phyloP scores from a whole-genome alignment of 2,329 filamentous ascomycete genomes.

The Leptographium lundbergii region DNA sequence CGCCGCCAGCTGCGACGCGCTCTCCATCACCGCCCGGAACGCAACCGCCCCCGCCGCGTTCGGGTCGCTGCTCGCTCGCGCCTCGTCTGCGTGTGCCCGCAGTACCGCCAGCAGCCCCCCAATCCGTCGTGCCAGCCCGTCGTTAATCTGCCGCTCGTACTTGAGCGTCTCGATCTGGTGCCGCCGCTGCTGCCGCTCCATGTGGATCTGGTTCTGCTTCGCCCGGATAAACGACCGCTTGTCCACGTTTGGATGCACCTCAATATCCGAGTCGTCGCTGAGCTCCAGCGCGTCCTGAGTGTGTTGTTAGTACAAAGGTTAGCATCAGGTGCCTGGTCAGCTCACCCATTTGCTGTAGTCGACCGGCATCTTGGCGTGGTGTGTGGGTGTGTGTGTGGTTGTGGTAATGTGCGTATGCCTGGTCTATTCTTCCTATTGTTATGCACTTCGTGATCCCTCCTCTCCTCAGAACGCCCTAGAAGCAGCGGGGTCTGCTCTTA shows the following conservation, averaged over 20 bases:
- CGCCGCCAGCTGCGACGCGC: conserved; percentile 48
- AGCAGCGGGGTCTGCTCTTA: background rate
- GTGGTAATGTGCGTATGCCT: background rate
- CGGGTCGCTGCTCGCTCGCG: conserved; percentile 40
- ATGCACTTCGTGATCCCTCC: no score
- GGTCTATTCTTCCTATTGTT: background rate
- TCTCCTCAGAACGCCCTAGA: no score
- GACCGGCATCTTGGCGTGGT: conserved; percentile 30
- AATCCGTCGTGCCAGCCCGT: conserved; percentile 77
- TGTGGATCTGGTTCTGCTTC: conserved; percentile 94
- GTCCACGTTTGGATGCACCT: conserved; percentile 98
- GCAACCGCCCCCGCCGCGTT: conserved; percentile 57
- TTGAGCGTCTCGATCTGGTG: conserved; percentile 83
- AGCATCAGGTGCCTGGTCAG: no score
- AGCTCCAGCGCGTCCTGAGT: conserved; percentile 77
- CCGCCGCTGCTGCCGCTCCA: conserved; percentile 73
- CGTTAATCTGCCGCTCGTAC: conserved; percentile 88
- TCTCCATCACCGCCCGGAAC: conserved; percentile 81
- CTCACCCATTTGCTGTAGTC: conserved; percentile 54
- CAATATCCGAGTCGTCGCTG: conserved; percentile 94
- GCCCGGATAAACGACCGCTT: conserved; percentile 97
- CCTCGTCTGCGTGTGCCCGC: conserved; percentile 57
- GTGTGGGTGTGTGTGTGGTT: background rate
- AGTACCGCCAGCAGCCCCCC: conserved; percentile 64
- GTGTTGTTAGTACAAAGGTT: background rate